Base-by-base conservation (phyloP, 1,284 basidiomycete genomes). In the Trichosporon coremiiforme region DNA sequence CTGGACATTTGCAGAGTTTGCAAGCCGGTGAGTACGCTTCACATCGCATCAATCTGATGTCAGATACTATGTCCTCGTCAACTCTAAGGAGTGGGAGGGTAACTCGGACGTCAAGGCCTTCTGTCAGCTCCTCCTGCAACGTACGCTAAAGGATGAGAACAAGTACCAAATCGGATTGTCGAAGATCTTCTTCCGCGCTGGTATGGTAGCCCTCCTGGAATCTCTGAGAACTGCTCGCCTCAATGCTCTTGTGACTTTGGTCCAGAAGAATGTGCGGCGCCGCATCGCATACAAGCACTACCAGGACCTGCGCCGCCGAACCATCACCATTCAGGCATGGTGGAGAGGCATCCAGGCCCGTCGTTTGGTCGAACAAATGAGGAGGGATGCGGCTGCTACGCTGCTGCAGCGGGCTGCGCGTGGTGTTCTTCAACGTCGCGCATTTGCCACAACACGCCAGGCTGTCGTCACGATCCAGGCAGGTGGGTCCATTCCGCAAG, bases 101-200 rank as follows among this genome's bases (percentile, higher is more conserved):
- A 84, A 91, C 57, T 86, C 93, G 79, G 90, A 95, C 76, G 87
- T 96, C 67, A 89, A 88, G 75, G 86, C 86, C 5, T 88, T 99
- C n/a, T 98, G 96, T 79, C 88, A 89, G 8, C 86, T 90, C 68
- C 96, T 99, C 75, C 86, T 99, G 41, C 88, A 90, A 71, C 89
- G 88, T 75, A 95, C 93, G 0, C 92, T 98, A 79, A 90, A 90
- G 55, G 96, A 99, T 75, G 87, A 91, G 29, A 94, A 98, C 86
- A 98, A 98, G 86, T 98, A 97, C 83, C 97, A 99, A 85, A 90
- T 91, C 77, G 97, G 97, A 76, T 87, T 95, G 29, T 98, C 94
- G 41, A 99, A 99, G 85, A 97, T 99, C 78, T 99, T 99, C 86
- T 99, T 99, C 89, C 90, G 97, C 68, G 95, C 97, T 12, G 97